Evolutionary conservation across 768 basidiomycete genomes (phyloP), one percentile per base, ranked within the genome.

Genomic region (Nevesoporus exiguus): DNA sequence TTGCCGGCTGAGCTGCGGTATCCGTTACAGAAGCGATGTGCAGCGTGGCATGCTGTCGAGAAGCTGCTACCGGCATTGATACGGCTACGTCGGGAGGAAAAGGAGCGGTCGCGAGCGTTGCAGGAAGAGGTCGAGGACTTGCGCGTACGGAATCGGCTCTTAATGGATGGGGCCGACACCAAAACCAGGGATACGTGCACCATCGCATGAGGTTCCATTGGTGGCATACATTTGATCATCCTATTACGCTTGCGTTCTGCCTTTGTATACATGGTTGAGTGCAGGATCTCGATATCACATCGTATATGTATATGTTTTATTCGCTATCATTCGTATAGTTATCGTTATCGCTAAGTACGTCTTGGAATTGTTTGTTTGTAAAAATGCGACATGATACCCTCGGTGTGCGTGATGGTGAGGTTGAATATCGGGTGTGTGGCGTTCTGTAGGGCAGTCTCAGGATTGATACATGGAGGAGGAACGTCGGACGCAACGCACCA

Each of bases 351-450:
- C 33, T 34, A 27, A 13, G 45, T 64, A 40, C 71, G 71, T 17
- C 64, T 65, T 13, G 80, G 80, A 25, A 82, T 57, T 0, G 56
- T 69, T 56, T 90, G 88, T 3, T 76, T 73, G 67, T 92, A 92
- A 63, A 91, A 92, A 68, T 88, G 76, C 11, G 77, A 73, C 81
- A 92, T 84, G 19, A 92, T 77, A 0, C 66, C 79, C 58, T 86
- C 80, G 3, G 81, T 69, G 58, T 91, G 83, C 0, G 88, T 83
- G 4, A 83, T 73, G 0, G 88, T 85, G 45, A 93, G 69, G 58
- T 90, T 89, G 70, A 90, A 86, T 14, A 92, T 56, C 0, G 90
- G 90, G 56, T 90, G 87, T 0, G 87, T 88, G 7, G 90, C 88
- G 61, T 93, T 93, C 89, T 92, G 55, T 6, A 11, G 17, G 11